Base-by-base conservation (phyloP, 1,284 basidiomycete species). In the Malassezia arunalokei region DNA sequence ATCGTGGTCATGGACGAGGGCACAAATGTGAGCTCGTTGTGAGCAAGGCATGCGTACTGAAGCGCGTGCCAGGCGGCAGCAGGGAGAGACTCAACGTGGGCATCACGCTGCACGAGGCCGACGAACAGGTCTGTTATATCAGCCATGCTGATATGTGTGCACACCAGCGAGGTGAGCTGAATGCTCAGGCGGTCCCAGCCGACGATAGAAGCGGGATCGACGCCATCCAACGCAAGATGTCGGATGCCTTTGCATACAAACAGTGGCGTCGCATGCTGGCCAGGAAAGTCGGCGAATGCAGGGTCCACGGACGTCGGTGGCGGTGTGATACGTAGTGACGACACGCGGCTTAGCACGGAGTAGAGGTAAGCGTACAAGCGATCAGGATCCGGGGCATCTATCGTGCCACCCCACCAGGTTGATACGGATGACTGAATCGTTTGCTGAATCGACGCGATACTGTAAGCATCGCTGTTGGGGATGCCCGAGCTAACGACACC, bases 281-380 rank as follows among this genome's bases (percentile, higher is more conserved):
- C 81, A 0, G 86, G 83, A 7, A 83, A 78, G 52, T 89, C 85
- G 33, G 82, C 78, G 8, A 68, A 78, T 6, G 79, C 74, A 37
- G 62, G 4, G 81, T 81, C 4, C 80, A 79, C 76, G n/a, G 76
- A 76, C 35, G 1, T 70, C 70, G 44, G 32, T 3, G 44, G 29
- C 5, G 44, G 35, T 3, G 44, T 47, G 20, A 75, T 54, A 9
- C 63, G 51, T 42, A 92, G 77, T 2, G 86, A 82, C 14, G 87
- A 87, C 0, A 91, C 77, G 75, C 86, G 87, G 30, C 86, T 91
- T 75, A 90, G 86, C 66, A 82, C 80, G 68, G 86, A 86, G 75
- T 83, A 91, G 61, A 91, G 78, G 75, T 83, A 88, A 70, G 83
- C 87, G 74, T 90, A 80, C 64, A 88, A 58, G 24, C 43, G 54